These are phyloP conservation scores for Botrytis paeoniae DNA, from an alignment of 2,329 filamentous ascomycete species.

Conservation along the genomic window DNA sequence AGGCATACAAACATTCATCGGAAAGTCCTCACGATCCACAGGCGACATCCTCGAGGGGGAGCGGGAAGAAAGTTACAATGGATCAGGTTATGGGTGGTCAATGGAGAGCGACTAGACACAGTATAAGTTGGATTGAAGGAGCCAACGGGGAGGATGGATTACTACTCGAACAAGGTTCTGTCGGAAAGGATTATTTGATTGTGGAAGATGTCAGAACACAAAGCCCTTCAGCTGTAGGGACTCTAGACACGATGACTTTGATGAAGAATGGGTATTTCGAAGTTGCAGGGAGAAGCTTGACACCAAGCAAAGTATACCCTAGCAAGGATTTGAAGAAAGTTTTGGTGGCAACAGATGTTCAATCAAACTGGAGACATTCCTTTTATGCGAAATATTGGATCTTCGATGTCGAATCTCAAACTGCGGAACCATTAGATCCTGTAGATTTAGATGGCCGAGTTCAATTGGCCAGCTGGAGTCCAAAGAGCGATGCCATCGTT, in stretches of 20 bases:
- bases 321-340: conserved; percentile 85
- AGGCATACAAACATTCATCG: conserved; percentile 64
- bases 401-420: conserved; percentile 81
- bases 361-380: conserved; percentile 87
- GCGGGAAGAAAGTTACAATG: conserved; percentile 69
- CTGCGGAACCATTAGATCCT: conserved; percentile 73
- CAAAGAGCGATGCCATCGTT: conserved; percentile 79
- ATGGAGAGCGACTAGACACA: conserved; percentile 62
- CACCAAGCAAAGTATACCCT: conserved; percentile 64
- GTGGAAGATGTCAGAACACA: conserved; percentile 77
- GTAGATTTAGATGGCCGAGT: conserved; percentile 61
- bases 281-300: conserved; percentile 53
- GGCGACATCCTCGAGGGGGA: conserved; percentile 58
- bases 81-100: conserved; percentile 65
- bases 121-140: conserved; percentile 74
- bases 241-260: conserved; percentile 59
- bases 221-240: conserved; percentile 43
- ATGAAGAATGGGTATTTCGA: conserved; percentile 68
- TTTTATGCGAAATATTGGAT: conserved; percentile 86
- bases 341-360: conserved; percentile 67
- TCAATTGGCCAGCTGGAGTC: conserved; percentile 88
- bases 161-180: conserved; percentile 65
- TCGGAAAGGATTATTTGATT: conserved; percentile 70
- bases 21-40: conserved; percentile 65
- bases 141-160: conserved; percentile 78